phyloP scores from a whole-genome alignment of 805 yeast genomes.

The Kazachstania martiniae region DNA sequence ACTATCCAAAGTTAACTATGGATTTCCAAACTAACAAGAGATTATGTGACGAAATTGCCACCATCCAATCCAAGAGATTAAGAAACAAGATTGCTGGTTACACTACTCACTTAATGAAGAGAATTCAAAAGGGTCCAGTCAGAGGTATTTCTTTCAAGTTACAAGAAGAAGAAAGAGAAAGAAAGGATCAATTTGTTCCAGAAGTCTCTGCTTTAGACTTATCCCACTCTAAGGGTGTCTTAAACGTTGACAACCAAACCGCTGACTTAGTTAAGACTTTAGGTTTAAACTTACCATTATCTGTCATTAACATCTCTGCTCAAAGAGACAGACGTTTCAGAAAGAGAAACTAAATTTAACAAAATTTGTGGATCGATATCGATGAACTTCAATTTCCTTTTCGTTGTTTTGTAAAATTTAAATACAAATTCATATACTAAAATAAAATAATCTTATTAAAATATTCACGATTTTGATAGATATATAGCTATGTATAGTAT shows the following conservation, averaged over 20 bases:
- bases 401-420: too few relatives aligned
- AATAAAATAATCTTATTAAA: not conserved
- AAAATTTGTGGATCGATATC: too few relatives aligned
- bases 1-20: slow-evolving; percentile 98
- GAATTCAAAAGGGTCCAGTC: slow-evolving; percentile 99
- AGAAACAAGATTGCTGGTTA: slow-evolving; percentile 99
- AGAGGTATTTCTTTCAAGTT: slow-evolving; percentile 99
- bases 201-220: slow-evolving; percentile 99
- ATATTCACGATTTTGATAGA: not conserved
- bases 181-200: slow-evolving; percentile 99
- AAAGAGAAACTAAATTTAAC: slow-evolving; percentile 77
- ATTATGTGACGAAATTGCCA: slow-evolving; percentile 96
- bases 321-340: slow-evolving; percentile 89
- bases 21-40: slow-evolving; percentile 99
- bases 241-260: slow-evolving; percentile 95
- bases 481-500: not conserved
- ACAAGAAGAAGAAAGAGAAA: slow-evolving; percentile 99
- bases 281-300: slow-evolving; percentile 83
- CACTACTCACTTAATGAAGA: slow-evolving; percentile 99
- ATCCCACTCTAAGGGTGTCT: slow-evolving; percentile 89
- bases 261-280: slow-evolving; percentile 87
- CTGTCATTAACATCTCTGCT: slow-evolving; percentile 77
- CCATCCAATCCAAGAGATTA: slow-evolving; percentile 98
- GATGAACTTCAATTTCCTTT: too few relatives aligned
- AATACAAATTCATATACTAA: not conserved